Conservation (phyloP, 768 basidiomycete genomes). For the Lactarius sanguifluus region DNA sequence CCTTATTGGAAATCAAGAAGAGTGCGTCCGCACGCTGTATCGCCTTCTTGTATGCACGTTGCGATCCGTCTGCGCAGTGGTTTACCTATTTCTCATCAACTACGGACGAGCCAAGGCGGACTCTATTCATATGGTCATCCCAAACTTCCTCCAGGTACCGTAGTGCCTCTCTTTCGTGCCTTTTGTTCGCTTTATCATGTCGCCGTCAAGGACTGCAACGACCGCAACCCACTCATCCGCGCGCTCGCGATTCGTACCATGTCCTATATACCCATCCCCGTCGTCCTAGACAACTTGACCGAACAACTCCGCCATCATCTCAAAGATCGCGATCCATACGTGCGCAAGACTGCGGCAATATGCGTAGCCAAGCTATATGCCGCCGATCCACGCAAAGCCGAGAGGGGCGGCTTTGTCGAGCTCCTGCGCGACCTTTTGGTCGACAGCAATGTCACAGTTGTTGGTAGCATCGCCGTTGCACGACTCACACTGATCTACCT, state of each 20-base stretch:
- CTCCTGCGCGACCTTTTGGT: slow-evolving; percentile 88
- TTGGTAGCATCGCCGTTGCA: slow-evolving; percentile 80
- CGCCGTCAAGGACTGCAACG: slow-evolving; percentile 78
- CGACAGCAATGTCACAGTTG: slow-evolving; percentile 93
- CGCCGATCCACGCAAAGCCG: slow-evolving; percentile 82
- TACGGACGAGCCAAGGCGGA: slow-evolving; percentile 94
- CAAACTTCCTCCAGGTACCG: slow-evolving; percentile 24
- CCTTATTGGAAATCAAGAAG: slow-evolving; percentile 97
- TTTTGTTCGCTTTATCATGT: slow-evolving; percentile 20
- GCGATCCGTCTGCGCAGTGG: slow-evolving; percentile 58
- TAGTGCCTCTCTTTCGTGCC: not conserved
- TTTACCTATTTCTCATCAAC: slow-evolving; percentile 95
- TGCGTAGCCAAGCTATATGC: slow-evolving; percentile 97
- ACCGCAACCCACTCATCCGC: slow-evolving; percentile 94
- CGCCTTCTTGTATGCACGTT: slow-evolving; percentile 10
- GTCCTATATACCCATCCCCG: slow-evolving; percentile 95
- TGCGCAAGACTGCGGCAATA: slow-evolving; percentile 97
- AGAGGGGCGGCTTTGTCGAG: slow-evolving; percentile 88
- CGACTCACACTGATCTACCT: not conserved
- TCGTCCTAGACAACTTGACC: slow-evolving; percentile 78
- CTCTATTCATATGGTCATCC: slow-evolving; percentile 59
- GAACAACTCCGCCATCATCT: slow-evolving; percentile 92
- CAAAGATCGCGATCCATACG: slow-evolving; percentile 96
- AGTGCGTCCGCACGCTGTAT: slow-evolving; percentile 54
- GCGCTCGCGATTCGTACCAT: slow-evolving; percentile 98